Base-by-base conservation (phyloP, 768 basidiomycete genomes). In the Suillus tomentosus region DNA sequence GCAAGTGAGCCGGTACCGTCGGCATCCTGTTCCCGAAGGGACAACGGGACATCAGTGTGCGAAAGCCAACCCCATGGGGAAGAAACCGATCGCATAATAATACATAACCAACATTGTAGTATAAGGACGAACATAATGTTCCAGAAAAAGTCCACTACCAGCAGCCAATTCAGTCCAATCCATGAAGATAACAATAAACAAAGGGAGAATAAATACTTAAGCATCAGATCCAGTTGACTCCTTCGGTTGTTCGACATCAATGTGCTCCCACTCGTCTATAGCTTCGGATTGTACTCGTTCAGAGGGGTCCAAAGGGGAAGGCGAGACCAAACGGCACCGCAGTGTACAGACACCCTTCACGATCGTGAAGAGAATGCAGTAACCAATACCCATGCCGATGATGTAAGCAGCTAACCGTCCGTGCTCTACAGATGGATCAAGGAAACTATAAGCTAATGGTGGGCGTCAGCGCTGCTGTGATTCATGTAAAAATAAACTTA, bases 371-470 rank as follows among this genome's bases (percentile, higher is more conserved):
- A 88, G 69, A 62, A 90, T 61, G 50, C 74, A 72, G 42, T 84
- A 84, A 0, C 79, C 88, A 5, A 80, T 69, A 3, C 74, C 79
- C 63, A 91, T 87, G 4, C 87, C 88, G 45, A 87, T 24, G 68
- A 91, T 85, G 71, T 90, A 91, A 0, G 73, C 86, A 0, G 86
- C 87, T 53, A 91, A 77, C 40, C 79, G 68, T 5, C 68, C 78
- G 27, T 76, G 72, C 63, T 84, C 72, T 17, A 70, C 74, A 9
- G 66, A 34, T 0, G 90, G 89, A 68, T 91, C 72, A 9, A 92
- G 83, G 79, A 91, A 92, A 13, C 72, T 56, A 72, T 91, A 92
- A 1, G 85, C 89, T 91, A 64, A 24, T n/a, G 15, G 15, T 50
- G 36, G n/a, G 7, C 13, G 61, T 54, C 48, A 71, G 42, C 70